These are phyloP conservation scores for Globisporangium barbulae DNA, from an alignment of 352 stramenopile genomes.

Conservation along the genomic window DNA sequence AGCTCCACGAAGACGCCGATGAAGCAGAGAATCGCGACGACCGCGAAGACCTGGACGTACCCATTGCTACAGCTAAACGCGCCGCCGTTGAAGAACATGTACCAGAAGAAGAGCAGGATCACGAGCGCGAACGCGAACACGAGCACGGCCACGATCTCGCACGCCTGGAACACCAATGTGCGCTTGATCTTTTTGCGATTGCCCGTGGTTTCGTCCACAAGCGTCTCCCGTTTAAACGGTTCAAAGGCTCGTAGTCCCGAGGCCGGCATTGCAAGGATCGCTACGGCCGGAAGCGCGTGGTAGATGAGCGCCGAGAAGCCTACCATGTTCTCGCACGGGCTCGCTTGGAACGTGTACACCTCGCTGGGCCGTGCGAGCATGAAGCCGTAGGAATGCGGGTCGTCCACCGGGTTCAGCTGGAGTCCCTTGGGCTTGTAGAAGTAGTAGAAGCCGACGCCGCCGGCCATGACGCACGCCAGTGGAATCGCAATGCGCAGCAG, in stretches of 20 bases:
- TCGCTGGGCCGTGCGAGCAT: conserved; percentile 32
- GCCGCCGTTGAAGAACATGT: conserved; percentile 81
- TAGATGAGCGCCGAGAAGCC: conserved; percentile 74
- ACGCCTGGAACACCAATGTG: conserved; percentile 65
- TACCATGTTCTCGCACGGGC: conserved; percentile 74
- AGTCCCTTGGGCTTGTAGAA: conserved; percentile 48
- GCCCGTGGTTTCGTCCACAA: conserved; percentile 29
- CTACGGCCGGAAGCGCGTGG: conserved; percentile 52
- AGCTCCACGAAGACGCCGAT: conserved; percentile 59
- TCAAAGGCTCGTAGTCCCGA: conserved; percentile 63
- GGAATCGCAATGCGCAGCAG: conserved; percentile 44
- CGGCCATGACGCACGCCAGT: conserved; percentile 36
- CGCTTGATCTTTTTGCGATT: conserved; percentile 75
- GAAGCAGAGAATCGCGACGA: conserved; percentile 55
- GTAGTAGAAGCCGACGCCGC: conserved; percentile 68
- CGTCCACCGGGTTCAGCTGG: conserved; percentile 31
- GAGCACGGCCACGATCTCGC: conserved; percentile 55
- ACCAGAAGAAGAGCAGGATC: conserved; percentile 67
- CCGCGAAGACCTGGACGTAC: conserved; percentile 52
- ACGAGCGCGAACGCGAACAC: conserved; percentile 53
- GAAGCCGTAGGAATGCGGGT: conserved; percentile 43
- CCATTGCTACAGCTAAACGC: conserved; percentile 52
- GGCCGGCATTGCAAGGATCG: conserved; percentile 57
- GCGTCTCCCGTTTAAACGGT: conserved; percentile 62
- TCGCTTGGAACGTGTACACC: conserved; percentile 70